Base-by-base conservation (phyloP, 768 basidiomycete genomes). In the Tylopilus subfusipes region DNA sequence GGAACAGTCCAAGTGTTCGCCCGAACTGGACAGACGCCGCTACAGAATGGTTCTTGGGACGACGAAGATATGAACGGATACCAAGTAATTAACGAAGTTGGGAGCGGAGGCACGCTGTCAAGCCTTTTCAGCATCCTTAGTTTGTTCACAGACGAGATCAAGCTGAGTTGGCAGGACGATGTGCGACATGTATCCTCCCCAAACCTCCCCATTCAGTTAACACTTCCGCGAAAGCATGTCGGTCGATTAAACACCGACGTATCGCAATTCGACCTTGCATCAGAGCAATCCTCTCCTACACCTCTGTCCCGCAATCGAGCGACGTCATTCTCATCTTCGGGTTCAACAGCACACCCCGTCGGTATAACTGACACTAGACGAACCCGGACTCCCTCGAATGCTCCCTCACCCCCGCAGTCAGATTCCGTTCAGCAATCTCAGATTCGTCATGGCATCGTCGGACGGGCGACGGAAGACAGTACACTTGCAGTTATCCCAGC, bases 401-500 rank as follows among this genome's bases (percentile, higher is more conserved):
- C 50, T 18, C 55, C 61, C 19, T 66, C 69, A 18, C 67, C 56
- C 22, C 57, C 54, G 18, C 65, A 19, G 39, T 69, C 69, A 25
- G 62, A 65, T 19, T 72, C 67, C 11, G 49, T 50, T 29, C 62
- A 52, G 1, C 62, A 50, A 30, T 55, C 62, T 42, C 74, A 76
- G 43, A 63, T 77, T 42, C 82, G 83, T 62, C 81, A 84, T 62
- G 89, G 89, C 5, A 84, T 89, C 5, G 84, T 98, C 21, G 95
- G 94, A n/a, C 80, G 96, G 34, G 97, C 97, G 8, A 87, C 88
- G 5, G 89, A 91, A 50, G 97, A 99, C 63, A 90, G 90, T 5
- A 98, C 97, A 2, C 75, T 99, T 19, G 97, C 96, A n/a, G 96
- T 99, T 11, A 98, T 99, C 52, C 97, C 97, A 24, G 96, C 97